These are phyloP conservation scores for Dissoconium aciculare DNA, from an alignment of 2,329 filamentous ascomycete genomes.

Conservation along the genomic window DNA sequence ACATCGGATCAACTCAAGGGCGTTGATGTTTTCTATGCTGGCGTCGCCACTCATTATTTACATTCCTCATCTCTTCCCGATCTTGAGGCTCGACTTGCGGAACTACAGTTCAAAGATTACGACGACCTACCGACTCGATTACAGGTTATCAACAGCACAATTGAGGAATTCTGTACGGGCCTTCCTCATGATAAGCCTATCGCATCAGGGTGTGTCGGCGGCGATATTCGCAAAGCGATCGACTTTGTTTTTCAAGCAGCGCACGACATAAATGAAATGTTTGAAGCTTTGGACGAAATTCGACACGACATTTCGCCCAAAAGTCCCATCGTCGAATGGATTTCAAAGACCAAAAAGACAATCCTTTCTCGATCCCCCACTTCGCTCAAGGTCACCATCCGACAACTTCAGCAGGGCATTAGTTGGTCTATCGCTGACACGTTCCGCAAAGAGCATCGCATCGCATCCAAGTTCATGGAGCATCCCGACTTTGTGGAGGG, in stretches of 20 bases:
- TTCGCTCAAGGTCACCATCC: conserved; percentile 67
- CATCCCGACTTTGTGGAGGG: conserved; percentile 86
- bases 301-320: conserved; percentile 27
- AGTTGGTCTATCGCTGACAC: conserved; percentile 70
- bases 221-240: conserved; percentile 61
- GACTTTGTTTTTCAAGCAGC: conserved; percentile 45
- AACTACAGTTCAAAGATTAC: conserved; percentile 76
- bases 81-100: conserved; percentile 71
- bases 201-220: conserved; percentile 36
- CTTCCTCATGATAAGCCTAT: conserved; percentile 53
- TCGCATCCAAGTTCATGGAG: conserved; percentile 77
- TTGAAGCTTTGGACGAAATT: conserved; percentile 44
- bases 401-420: conserved; percentile 62
- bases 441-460: conserved; percentile 72
- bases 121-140: conserved; percentile 48
- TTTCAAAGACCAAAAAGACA: conserved; percentile 57
- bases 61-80: conserved; percentile 74
- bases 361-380: conserved; percentile 71
- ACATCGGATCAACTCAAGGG: conserved; percentile 75
- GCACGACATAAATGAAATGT: conserved; percentile 51
- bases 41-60: conserved; percentile 89
- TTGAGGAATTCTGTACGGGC: conserved; percentile 81
- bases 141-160: conserved; percentile 64
- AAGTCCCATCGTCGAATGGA: conserved; percentile 46
- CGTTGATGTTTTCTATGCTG: conserved; percentile 75